phyloP scores from a whole-genome alignment of 306 rosid species.

The Amphicarpaea edgeworthii region DNA sequence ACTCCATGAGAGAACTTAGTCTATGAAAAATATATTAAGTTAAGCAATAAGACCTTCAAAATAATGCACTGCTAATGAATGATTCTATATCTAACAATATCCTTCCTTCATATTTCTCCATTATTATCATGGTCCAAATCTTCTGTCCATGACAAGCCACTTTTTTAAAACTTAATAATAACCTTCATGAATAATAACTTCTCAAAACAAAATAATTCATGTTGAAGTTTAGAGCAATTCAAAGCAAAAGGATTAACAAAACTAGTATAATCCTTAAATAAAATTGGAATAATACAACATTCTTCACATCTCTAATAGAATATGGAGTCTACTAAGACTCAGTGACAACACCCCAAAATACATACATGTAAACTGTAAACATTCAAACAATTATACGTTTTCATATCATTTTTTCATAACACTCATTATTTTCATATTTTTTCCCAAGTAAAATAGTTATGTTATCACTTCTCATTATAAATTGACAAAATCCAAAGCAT shows the following conservation, averaged over 20 bases:
- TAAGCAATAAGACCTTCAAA: not conserved
- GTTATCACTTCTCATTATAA: not conserved
- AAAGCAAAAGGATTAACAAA: not conserved
- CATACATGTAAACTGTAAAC: not conserved
- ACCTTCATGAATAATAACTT: not conserved
- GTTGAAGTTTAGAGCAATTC: not conserved
- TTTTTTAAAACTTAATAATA: not conserved
- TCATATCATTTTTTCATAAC: not conserved
- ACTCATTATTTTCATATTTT: not conserved
- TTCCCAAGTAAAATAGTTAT: not conserved
- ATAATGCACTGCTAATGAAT: not conserved
- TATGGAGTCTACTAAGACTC: not conserved
- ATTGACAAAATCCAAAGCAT: not conserved
- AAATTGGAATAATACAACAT: not conserved
- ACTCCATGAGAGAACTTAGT: not conserved
- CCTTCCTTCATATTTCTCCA: constrained; percentile 1
- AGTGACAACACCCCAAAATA: not conserved
- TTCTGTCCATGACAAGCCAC: not conserved
- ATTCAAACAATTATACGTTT: not conserved
- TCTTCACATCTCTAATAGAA: not conserved
- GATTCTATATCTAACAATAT: not conserved
- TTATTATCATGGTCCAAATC: constrained; percentile 9
- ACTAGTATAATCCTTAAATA: not conserved
- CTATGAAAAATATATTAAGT: not conserved
- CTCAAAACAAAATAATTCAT: not conserved